phyloP scores from a whole-genome alignment of 1,284 basidiomycete species.

The Heterobasidion parviporum region DNA sequence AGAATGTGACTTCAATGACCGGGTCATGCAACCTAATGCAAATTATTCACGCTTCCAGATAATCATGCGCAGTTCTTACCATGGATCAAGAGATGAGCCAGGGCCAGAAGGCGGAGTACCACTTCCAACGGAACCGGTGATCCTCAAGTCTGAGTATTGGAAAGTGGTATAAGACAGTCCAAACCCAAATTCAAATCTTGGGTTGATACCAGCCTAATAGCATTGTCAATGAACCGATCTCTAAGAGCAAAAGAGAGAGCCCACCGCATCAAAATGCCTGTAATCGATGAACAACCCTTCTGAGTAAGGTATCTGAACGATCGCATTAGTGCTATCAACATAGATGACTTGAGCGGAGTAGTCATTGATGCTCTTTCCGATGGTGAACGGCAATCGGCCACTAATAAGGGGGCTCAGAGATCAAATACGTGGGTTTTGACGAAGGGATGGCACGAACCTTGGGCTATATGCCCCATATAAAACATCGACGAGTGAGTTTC shows the following conservation, averaged over 20 bases:
- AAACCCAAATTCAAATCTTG: constrained; percentile 58
- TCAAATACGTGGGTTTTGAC: constrained; percentile 6
- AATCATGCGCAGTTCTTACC: constrained; percentile 30
- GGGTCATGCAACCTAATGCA: constrained; percentile 33
- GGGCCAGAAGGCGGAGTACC: constrained; percentile 28
- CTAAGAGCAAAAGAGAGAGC: constrained; percentile 23
- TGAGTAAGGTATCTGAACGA: constrained; percentile 32
- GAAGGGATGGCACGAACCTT: constrained; percentile 34
- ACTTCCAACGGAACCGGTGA: constrained; percentile 31
- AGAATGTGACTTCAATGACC: constrained; percentile 37
- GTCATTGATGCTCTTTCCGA: constrained; percentile 49
- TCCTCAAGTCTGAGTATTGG: constrained; percentile 35
- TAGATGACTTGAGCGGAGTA: constrained; percentile 42
- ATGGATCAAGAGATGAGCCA: constrained; percentile 42
- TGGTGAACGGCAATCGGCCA: constrained; percentile 49
- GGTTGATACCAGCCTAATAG: constrained; percentile 37
- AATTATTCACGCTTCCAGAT: constrained; percentile 29
- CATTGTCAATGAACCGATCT: not conserved
- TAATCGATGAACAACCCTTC: constrained; percentile 62
- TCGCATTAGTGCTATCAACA: constrained; percentile 20
- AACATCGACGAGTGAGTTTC: constrained; percentile 54
- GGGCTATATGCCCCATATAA: constrained; percentile 61
- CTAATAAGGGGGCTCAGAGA: constrained; percentile 14
- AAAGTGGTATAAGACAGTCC: constrained; percentile 55
- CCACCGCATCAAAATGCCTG: constrained; percentile 47